Evolutionary conservation across 768 basidiomycete species (phyloP).

Genomic region (Hygrophoropsis aurantiaca): DNA sequence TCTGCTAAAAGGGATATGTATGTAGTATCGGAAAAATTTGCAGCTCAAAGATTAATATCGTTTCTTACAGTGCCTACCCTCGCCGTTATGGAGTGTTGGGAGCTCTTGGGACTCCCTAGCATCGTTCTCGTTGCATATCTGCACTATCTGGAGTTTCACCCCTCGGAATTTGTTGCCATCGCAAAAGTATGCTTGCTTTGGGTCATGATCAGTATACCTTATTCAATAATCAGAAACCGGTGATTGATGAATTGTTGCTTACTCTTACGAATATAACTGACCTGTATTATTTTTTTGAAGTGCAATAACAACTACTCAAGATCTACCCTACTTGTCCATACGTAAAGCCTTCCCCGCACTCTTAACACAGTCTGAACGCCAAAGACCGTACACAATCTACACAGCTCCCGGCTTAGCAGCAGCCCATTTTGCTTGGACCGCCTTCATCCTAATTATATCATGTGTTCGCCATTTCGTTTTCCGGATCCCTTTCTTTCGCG

Average conservation of each 20-base stretch:
- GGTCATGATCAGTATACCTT: neutral
- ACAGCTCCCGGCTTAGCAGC: neutral
- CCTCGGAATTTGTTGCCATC: neutral
- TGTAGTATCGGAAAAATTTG: neutral
- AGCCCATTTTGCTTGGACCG: neutral
- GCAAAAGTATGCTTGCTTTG: neutral
- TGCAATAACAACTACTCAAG: neutral
- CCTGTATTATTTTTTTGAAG: neutral
- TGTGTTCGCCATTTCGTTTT: neutral
- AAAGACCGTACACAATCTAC: neutral
- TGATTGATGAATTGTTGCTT: neutral
- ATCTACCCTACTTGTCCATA: neutral
- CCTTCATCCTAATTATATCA: neutral
- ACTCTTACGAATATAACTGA: neutral
- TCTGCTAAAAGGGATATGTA: neutral
- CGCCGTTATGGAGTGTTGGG: neutral
- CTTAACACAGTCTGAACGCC: neutral
- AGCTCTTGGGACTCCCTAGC: neutral
- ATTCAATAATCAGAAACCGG: neutral
- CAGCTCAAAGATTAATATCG: neutral
- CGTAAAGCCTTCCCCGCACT: neutral
- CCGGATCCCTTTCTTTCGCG: neutral
- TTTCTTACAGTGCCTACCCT: constrained; percentile 1
- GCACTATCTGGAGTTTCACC: neutral
- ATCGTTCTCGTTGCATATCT: neutral